A percentile compares a stretch with the other conserved stretches of the same genome.
These are phyloP conservation scores for Chamaecrista fasciculata DNA, from an alignment of 306 rosid genomes.

Conservation along the genomic window DNA sequence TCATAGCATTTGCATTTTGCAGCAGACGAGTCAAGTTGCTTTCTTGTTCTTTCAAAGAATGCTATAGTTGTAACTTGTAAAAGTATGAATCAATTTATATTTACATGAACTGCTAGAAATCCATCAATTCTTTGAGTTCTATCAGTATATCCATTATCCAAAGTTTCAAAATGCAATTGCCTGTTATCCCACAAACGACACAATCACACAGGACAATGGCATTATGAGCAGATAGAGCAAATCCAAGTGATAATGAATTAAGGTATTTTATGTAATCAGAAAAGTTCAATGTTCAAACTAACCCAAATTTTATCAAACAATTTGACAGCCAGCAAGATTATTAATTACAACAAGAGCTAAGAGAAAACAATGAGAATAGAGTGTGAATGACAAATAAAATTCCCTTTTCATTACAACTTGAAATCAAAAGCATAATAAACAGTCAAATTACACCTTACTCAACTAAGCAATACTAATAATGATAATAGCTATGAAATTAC, in stretches of 20 bases:
- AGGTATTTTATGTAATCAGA: too few species aligned
- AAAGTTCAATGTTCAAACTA: background rate
- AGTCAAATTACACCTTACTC: slow-evolving; percentile 21
- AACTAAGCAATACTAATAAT: slow-evolving; percentile 3
- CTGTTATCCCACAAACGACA: background rate
- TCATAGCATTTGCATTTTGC: background rate
- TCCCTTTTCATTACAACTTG: background rate
- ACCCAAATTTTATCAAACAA: background rate
- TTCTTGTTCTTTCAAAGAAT: background rate
- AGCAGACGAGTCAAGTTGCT: background rate
- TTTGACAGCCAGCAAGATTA: too few species aligned
- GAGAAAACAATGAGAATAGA: background rate
- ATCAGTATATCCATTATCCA: background rate
- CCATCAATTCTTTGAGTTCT: background rate
- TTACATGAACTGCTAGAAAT: background rate
- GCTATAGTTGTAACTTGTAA: background rate
- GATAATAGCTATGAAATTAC: slow-evolving; percentile 12
- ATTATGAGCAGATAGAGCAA: background rate
- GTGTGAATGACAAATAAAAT: background rate
- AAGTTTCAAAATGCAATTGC: background rate
- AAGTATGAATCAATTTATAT: background rate
- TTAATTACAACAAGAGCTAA: background rate
- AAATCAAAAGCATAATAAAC: background rate
- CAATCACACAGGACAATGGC: background rate
- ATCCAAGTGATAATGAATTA: too few species aligned